Evolutionary conservation across 345 rosid species (phyloP).

Genomic region (Linum usitatissimum): DNA sequence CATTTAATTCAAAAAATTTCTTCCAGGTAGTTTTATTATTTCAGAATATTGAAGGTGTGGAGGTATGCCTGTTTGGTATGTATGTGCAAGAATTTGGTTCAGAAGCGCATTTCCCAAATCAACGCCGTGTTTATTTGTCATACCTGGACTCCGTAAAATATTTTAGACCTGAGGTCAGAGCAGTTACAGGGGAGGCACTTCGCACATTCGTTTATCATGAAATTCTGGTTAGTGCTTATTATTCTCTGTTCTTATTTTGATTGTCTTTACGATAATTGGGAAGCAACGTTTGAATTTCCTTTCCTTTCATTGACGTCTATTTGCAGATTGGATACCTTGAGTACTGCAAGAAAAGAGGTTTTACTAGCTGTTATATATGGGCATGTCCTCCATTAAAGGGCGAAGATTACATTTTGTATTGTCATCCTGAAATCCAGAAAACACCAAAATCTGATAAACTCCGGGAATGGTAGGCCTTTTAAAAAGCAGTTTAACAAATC

Average conservation of each 20-base stretch:
- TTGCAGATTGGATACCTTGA: slow-evolving; percentile 25
- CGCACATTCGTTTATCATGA: slow-evolving; percentile 98
- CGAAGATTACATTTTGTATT: slow-evolving; percentile 24
- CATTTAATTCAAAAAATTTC: slow-evolving; percentile 11
- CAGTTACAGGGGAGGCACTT: slow-evolving; percentile 92
- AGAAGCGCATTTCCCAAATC: slow-evolving; percentile 84
- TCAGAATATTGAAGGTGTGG: slow-evolving; percentile 99
- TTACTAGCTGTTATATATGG: slow-evolving; percentile 23
- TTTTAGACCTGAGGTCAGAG: slow-evolving; percentile 84
- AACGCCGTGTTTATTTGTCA: slow-evolving; percentile 94
- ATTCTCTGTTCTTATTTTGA: slow-evolving; percentile 3
- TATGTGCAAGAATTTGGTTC: slow-evolving; percentile 99
- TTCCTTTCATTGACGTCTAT: neutral
- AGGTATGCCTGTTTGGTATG: slow-evolving; percentile 97
- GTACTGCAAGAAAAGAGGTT: slow-evolving; percentile 25
- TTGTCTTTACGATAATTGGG: neutral
- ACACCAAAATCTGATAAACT: slow-evolving; percentile 27
- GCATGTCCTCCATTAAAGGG: slow-evolving; percentile 28
- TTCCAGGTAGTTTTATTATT: slow-evolving; percentile 82
- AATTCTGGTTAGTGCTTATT: slow-evolving; percentile 48
- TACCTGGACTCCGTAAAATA: slow-evolving; percentile 98
- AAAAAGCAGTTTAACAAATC: neutral
- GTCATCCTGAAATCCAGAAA: slow-evolving; percentile 25
- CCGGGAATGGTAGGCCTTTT: slow-evolving; percentile 28
- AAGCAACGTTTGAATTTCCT: neutral